phyloP scores from a whole-genome alignment of 257 asterid species.

The Voacanga thouarsii region DNA sequence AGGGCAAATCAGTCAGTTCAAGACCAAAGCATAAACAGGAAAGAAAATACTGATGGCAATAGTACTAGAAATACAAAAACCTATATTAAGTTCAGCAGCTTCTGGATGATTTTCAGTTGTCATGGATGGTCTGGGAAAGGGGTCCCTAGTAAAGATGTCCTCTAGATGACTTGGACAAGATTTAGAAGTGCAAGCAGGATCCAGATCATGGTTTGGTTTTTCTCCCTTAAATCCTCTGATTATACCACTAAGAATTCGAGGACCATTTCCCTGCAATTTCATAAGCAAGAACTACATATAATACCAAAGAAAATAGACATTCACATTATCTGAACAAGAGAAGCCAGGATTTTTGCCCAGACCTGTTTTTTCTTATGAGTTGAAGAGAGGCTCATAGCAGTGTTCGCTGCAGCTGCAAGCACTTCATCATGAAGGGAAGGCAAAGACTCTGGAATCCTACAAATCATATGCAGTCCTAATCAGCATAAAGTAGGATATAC shows the following conservation, averaged over 20 bases:
- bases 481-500: conserved; percentile 12
- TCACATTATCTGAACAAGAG: conserved; percentile 17
- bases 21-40: conserved; percentile 22
- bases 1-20: conserved; percentile 13
- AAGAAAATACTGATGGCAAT: background rate
- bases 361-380: conserved; percentile 72
- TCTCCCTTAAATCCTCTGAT: conserved; percentile 67
- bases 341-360: conserved; percentile 12
- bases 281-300: conserved; percentile 21
- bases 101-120: conserved; percentile 34
- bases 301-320: conserved; percentile 9
- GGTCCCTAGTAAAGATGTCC: conserved; percentile 49
- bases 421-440: conserved; percentile 87
- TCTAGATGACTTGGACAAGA: conserved; percentile 55
- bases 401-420: conserved; percentile 75
- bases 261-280: conserved; percentile 53
- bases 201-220: conserved; percentile 34
- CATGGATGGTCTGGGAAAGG: conserved; percentile 36
- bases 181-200: conserved; percentile 32
- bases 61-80: conserved; percentile 30
- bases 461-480: conserved; percentile 19
- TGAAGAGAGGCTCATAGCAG: conserved; percentile 56
- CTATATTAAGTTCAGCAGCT: conserved; percentile 67
- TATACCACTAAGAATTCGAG: conserved; percentile 56
- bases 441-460: conserved; percentile 74